Base-by-base conservation (phyloP, 352 stramenopile species). In the Phytophthora kernoviae region DNA sequence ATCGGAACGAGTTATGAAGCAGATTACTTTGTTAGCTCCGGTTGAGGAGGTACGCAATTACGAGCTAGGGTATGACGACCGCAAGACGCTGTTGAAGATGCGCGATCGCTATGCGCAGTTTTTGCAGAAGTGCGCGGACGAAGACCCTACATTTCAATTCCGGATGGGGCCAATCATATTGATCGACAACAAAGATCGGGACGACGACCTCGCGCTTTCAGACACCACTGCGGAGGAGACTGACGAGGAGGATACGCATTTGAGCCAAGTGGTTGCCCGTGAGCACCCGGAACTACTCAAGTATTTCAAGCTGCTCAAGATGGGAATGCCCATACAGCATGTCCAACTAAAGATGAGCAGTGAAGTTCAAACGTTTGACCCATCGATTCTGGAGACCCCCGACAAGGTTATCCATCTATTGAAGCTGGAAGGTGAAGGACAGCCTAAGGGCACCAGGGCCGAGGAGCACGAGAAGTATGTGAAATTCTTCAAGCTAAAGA, bases 401-500 rank as follows among this genome's bases (percentile, higher is more conserved):
- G 76, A 89, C 54, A 77, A 75, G 56, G 83, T 98, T 47, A 97
- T 98, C 37, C 96, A 94, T 37, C 87, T 98, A 64, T 70, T 60
- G 8, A 96, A 92, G 55, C 65, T 61, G 36, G 68, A 70, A 6
- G 44, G 62, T 5, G 85, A 94, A 48, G 57, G 73, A 17, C 48
- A 77, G 22, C 69, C 70, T 36, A 65, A 75, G 36, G 82, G 79
- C 8, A 87, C 76, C 7, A 69, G 66, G 36, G 82, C 71, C 9
- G 77, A 84, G 37, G 77, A 90, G 20, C 83, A 94, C 44, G 71
- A 83, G 4, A 90, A 90, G 49, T 93, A 79, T 69, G 70, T 64
- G 2, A 94, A 94, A 54, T 99, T 97, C 63, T 98, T 98, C 62
- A 98, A 98, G 66, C 92, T 99, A 64, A 87, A 93, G 40, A 97